Percentiles rank a stretch among this genome's conserved stretches.
Conservation (phyloP, 768 basidiomycete genomes). For the Suillus paluster region DNA sequence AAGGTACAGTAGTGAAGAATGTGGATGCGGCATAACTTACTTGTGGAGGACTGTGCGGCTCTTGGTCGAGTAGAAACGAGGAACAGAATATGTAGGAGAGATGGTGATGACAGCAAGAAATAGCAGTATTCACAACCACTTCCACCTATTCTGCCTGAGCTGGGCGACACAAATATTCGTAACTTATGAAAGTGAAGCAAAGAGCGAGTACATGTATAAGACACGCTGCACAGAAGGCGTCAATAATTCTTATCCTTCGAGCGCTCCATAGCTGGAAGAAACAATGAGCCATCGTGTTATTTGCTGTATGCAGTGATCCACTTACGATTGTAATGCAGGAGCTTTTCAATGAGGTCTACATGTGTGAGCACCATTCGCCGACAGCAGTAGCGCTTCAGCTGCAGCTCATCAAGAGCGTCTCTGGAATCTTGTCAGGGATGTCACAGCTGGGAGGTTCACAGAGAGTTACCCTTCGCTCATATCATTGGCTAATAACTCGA, state of each 20-base stretch:
- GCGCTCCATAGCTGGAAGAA: slow-evolving; percentile 36
- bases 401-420: slow-evolving; percentile 87
- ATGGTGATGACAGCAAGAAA: background rate
- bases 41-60: background rate
- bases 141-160: background rate
- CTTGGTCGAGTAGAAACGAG: background rate
- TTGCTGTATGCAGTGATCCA: slow-evolving; percentile 33
- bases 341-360: slow-evolving; percentile 96
- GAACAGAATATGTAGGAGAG: background rate
- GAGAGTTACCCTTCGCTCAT: slow-evolving; percentile 79
- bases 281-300: background rate
- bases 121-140: background rate
- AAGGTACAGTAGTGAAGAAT: background rate
- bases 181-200: background rate
- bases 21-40: background rate
- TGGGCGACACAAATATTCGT: background rate
- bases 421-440: slow-evolving; percentile 41
- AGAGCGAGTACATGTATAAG: background rate
- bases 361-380: slow-evolving; percentile 97
- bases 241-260: slow-evolving; percentile 31
- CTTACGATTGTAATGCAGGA: slow-evolving; percentile 93
- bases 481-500: slow-evolving; percentile 79
- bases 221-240: slow-evolving; percentile 9
- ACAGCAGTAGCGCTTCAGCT: slow-evolving; percentile 94
- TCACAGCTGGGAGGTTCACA: background rate